These are phyloP conservation scores for Phytophthora kernoviae DNA, from an alignment of 352 stramenopile species.

Conservation along the genomic window DNA sequence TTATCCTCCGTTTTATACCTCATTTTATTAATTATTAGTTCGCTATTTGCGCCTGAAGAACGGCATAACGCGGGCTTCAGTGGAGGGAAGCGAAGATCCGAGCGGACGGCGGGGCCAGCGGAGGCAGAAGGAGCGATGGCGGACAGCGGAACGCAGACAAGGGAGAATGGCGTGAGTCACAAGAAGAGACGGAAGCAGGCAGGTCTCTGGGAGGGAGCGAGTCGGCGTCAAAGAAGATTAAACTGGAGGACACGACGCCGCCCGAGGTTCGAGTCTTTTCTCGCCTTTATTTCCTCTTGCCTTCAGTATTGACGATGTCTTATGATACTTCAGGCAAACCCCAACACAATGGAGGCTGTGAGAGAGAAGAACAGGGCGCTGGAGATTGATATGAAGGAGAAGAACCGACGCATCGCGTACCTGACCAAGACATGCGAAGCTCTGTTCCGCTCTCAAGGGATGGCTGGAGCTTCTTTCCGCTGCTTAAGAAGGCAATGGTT, in stretches of 20 bases:
- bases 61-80: conserved; percentile 1
- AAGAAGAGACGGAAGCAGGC: conserved; percentile 45
- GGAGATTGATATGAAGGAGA: conserved; percentile 78
- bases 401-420: conserved; percentile 80
- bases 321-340: conserved; percentile 52
- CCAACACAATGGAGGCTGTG: conserved; percentile 77
- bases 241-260: conserved; percentile 61
- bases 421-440: conserved; percentile 70
- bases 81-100: conserved; percentile 27
- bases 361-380: conserved; percentile 76
- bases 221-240: conserved; percentile 64
- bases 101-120: conserved; percentile 12
- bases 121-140: conserved; percentile 22
- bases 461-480: conserved; percentile 56
- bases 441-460: conserved; percentile 58
- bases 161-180: conserved; percentile 36
- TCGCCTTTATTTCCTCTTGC: background rate
- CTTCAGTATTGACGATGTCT: background rate
- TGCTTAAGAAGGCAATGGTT: conserved; percentile 69
- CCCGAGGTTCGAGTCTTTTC: conserved; percentile 37
- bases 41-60: conserved; percentile 7
- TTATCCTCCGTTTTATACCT: conserved; percentile 28
- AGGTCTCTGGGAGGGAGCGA: conserved; percentile 13
- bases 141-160: conserved; percentile 27
- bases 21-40: conserved; percentile 24